A percentile compares a stretch with the other conserved stretches of the same genome.
Conservation (phyloP, 108 stramenopile genomes). For the Cyclotella baltica region DNA sequence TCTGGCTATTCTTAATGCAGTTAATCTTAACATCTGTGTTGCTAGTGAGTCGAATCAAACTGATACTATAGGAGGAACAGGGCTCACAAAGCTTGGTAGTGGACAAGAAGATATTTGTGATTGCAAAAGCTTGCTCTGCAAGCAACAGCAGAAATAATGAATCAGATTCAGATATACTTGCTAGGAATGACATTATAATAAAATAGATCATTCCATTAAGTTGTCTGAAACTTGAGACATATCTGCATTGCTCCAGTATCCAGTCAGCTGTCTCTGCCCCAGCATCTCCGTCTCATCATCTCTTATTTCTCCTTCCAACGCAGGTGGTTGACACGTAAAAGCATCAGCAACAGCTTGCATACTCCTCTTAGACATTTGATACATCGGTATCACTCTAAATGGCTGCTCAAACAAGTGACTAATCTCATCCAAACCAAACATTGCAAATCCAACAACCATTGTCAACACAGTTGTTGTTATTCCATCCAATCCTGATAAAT, state of each 20-base stretch:
- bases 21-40: too few relatives aligned
- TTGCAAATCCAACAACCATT: slow-evolving; percentile 56
- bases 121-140: too few relatives aligned
- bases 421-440: slow-evolving; percentile 67
- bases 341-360: slow-evolving; percentile 61
- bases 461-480: slow-evolving; percentile 24
- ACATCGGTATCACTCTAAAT: slow-evolving; percentile 56
- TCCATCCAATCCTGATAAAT: slow-evolving; percentile 31
- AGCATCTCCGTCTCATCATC: slow-evolving; percentile 17
- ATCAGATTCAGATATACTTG: too few relatives aligned
- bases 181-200: not conserved
- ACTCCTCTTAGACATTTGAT: slow-evolving; percentile 51
- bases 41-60: too few relatives aligned
- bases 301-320: slow-evolving; percentile 41
- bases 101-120: too few relatives aligned
- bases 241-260: slow-evolving; percentile 31
- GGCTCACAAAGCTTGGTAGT: too few relatives aligned
- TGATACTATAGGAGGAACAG: too few relatives aligned
- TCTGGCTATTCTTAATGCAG: too few relatives aligned
- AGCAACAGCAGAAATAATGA: too few relatives aligned
- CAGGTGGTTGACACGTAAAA: slow-evolving; percentile 45
- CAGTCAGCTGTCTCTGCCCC: slow-evolving; percentile 27
- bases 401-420: slow-evolving; percentile 62
- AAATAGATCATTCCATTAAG: slow-evolving; percentile 19
- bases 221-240: slow-evolving; percentile 30